A percentile compares a stretch with the other conserved stretches of the same genome.
phyloP scores from a whole-genome alignment of 345 rosid genomes.

The Microcos paniculata region DNA sequence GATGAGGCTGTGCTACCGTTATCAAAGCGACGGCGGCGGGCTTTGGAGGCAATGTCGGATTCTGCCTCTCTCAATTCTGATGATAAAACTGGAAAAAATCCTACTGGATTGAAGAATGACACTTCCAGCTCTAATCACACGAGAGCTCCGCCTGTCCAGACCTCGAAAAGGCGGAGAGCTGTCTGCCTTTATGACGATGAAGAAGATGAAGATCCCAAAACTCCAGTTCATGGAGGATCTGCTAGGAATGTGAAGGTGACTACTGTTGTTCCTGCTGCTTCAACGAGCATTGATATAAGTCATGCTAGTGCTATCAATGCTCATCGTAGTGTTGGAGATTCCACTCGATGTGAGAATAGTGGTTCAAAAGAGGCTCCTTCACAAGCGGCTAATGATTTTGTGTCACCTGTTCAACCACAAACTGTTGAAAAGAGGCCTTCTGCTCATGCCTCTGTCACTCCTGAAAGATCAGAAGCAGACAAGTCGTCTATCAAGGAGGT shows the following conservation, averaged over 20 bases:
- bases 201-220: constrained; percentile 64
- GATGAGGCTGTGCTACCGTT: constrained; percentile 60
- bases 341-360: constrained; percentile 32
- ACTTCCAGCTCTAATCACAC: constrained; percentile 31
- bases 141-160: constrained; percentile 39
- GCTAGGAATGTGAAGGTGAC: constrained; percentile 34
- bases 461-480: constrained; percentile 41
- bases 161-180: constrained; percentile 67
- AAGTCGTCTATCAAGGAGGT: constrained; percentile 35
- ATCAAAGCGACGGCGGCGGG: constrained; percentile 56
- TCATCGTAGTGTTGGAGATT: constrained; percentile 31
- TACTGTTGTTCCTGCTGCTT: constrained; percentile 28
- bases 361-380: constrained; percentile 31
- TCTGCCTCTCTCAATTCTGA: constrained; percentile 42
- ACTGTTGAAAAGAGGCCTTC: constrained; percentile 34
- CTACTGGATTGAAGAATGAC: constrained; percentile 36
- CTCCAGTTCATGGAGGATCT: constrained; percentile 77
- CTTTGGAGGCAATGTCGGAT: constrained; percentile 60
- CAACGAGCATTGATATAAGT: constrained; percentile 31
- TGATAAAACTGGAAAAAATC: constrained; percentile 41
- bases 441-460: constrained; percentile 28
- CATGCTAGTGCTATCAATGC: constrained; percentile 28
- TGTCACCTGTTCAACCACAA: constrained; percentile 29
- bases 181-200: constrained; percentile 69
- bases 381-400: constrained; percentile 30